Conservation (phyloP, 1,139 yeast species). For the Sugiyamaella novakii region DNA sequence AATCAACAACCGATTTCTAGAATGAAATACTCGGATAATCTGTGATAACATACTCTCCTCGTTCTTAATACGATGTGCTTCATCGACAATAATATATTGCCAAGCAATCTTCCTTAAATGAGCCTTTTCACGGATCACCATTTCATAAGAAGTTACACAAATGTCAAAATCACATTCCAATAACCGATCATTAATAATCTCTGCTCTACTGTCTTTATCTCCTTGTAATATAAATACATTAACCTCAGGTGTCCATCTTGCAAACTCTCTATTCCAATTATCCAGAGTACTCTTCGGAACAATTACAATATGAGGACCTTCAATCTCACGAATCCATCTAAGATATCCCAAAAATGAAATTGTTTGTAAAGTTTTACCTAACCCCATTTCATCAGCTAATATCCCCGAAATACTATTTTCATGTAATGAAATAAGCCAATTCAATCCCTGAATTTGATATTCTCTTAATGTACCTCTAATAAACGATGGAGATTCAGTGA, state of each 20-base stretch:
- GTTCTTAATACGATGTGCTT: conserved; percentile 94
- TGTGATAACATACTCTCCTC: conserved; percentile 91
- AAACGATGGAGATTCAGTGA: conserved; percentile 81
- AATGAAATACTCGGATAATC: conserved; percentile 82
- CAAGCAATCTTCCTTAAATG: conserved; percentile 81
- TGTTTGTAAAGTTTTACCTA: conserved; percentile 94
- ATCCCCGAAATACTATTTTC: conserved; percentile 89
- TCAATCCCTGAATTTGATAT: conserved; percentile 86
- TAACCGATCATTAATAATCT: conserved; percentile 59
- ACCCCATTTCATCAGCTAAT: conserved; percentile 97
- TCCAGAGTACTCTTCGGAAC: conserved; percentile 96
- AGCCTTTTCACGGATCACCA: conserved; percentile 86
- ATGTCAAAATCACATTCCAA: conserved; percentile 83
- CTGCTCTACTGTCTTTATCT: conserved; percentile 70
- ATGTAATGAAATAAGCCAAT: conserved; percentile 83
- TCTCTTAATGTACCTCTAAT: conserved; percentile 44
- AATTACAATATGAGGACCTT: conserved; percentile 88
- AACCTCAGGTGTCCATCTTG: conserved; percentile 96
- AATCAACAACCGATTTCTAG: conserved; percentile 79
- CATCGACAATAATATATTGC: conserved; percentile 94
- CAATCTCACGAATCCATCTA: conserved; percentile 70
- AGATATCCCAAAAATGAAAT: conserved; percentile 88
- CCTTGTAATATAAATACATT: conserved; percentile 85
- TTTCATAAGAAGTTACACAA: conserved; percentile 88
- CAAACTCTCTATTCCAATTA: conserved; percentile 94